Evolutionary conservation across 768 basidiomycete species (phyloP), one percentile per base, ranked within the genome.

Genomic region (Hydnomerulius pinastri): DNA sequence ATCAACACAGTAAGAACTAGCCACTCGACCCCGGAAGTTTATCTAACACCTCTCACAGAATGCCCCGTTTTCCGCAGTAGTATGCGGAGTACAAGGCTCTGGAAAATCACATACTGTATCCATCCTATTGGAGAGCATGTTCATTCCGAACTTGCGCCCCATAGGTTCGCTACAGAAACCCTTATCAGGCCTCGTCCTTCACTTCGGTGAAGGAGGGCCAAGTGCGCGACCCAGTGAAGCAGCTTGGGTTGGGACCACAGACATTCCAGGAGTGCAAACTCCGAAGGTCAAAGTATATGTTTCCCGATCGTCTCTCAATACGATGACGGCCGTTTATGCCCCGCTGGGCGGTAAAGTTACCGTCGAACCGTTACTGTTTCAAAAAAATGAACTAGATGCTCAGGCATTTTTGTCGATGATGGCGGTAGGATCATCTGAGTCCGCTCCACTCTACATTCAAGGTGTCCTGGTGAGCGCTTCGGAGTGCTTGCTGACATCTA

Each of bases 51-150:
- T 28, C 29, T 35, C 9, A 13, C 51, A 87, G 87, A 89, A 87
- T 59, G 75, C 87, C 0, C 87, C 87, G 0, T 85, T 87, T 58
- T 88, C 87, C 0, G 83, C 86, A 0, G 59, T 89, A n/a, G 77
- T 89, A 3, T 90, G 87, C 45, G 87, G 87, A 0, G 86, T 87
- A 0, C 87, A 89, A 70, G 86, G 87, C 1, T 83, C 86, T 0
- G 87, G 87, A 8, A 89, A 90, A 58, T 87, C 85, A 0, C 87
- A 90, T 43, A 87, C 85, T 0, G 79, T 87, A 2, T 82, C 86
- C 0, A 78, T 84, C 0, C 71, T 90, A 5, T 60, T 90, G 0
- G 88, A 90, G 61, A 83, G 74, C 51, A 85, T 88, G 81, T 70
- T 89, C 7, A 77, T 89, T n/a, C 55, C 82, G 0, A 67, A 71